A percentile compares a stretch with the other conserved stretches of the same genome.
Evolutionary conservation across 345 rosid species (phyloP).

Genomic region (Diplotaxis tenuifolia): DNA sequence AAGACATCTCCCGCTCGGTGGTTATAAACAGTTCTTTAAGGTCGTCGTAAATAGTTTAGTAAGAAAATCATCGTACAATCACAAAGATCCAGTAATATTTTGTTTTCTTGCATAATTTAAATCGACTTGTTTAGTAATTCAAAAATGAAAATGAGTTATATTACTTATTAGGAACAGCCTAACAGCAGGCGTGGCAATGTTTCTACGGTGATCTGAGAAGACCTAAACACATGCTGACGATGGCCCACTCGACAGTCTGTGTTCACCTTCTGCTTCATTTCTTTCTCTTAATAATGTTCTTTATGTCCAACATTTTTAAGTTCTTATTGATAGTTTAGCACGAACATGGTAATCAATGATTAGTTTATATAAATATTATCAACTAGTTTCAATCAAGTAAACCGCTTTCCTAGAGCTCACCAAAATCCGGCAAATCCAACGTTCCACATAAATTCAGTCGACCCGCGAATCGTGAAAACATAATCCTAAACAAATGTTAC

Average conservation of each 20-base stretch:
- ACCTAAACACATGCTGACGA: conserved; percentile 14
- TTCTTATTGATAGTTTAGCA: not conserved
- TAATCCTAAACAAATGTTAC: not conserved
- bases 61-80: not conserved
- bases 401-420: not conserved
- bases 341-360: not conserved
- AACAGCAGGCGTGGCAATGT: conserved; percentile 23
- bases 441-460: not conserved
- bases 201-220: conserved; percentile 26
- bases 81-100: not conserved
- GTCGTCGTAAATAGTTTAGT: not conserved
- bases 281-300: not conserved
- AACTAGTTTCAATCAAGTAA: not conserved
- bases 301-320: not conserved
- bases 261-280: not conserved
- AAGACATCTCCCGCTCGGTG: conserved; percentile 27
- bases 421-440: not conserved
- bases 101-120: not conserved
- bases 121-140: not conserved
- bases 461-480: not conserved
- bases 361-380: not conserved
- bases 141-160: not conserved
- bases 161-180: not conserved
- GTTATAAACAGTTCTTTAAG: conserved; percentile 7
- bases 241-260: conserved; percentile 24